A percentile compares a stretch with the other conserved stretches of the same genome.
phyloP scores from a whole-genome alignment of 2,329 filamentous ascomycete genomes.

The Lachnum nothofagi region DNA sequence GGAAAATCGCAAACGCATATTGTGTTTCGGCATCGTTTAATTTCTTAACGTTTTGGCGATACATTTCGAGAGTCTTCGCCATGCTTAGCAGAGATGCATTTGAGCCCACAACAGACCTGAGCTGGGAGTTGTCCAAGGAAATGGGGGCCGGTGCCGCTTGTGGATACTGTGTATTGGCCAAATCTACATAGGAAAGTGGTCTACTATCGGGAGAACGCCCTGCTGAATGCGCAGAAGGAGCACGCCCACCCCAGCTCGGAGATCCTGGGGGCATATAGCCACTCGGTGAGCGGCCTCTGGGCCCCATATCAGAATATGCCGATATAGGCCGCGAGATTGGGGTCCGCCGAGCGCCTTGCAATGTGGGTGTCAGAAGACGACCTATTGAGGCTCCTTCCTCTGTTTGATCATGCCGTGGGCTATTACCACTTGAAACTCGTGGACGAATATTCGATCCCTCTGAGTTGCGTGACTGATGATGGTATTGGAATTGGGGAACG shows the following conservation, averaged over 20 bases:
- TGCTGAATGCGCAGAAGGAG: conserved; percentile 30
- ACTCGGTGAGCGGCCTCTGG: conserved; percentile 56
- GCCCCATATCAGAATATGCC: conserved; percentile 67
- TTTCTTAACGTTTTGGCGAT: conserved; percentile 94
- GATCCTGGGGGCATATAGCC: conserved; percentile 27
- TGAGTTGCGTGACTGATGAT: conserved; percentile 45
- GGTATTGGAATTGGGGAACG: conserved; percentile 58
- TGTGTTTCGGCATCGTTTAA: conserved; percentile 85
- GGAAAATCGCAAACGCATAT: conserved; percentile 93
- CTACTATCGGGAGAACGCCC: conserved; percentile 27
- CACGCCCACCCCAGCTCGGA: conserved; percentile 27
- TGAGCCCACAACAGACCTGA: conserved; percentile 74
- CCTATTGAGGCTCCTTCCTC: conserved; percentile 50
- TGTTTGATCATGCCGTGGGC: conserved; percentile 25
- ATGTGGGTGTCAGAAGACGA: conserved; percentile 58
- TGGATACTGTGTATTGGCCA: conserved; percentile 47
- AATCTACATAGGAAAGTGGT: conserved; percentile 40
- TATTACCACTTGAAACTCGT: conserved; percentile 13
- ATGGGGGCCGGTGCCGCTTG: conserved; percentile 32
- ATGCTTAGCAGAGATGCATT: conserved; percentile 88
- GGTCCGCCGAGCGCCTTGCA: conserved; percentile 48
- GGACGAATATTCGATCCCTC: conserved; percentile 33
- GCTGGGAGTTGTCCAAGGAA: conserved; percentile 69
- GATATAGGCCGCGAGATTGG: conserved; percentile 67
- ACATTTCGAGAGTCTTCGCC: conserved; percentile 96